These are phyloP conservation scores for Eimeria acervulina DNA, from an alignment of 169 alveolate species.

Conservation along the genomic window DNA sequence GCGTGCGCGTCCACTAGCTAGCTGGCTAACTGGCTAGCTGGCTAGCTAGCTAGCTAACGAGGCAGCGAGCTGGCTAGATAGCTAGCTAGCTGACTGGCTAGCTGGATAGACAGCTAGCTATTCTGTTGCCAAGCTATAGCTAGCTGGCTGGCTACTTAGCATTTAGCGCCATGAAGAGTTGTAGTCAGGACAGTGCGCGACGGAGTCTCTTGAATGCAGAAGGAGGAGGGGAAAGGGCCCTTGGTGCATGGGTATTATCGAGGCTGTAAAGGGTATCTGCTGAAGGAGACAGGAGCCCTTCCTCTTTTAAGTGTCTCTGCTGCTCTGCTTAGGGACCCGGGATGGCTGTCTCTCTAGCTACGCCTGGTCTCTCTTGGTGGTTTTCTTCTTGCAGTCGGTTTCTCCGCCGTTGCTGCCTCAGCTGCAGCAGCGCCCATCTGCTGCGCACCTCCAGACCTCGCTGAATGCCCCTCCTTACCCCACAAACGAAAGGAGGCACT, in stretches of 20 bases:
- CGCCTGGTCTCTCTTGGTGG: constrained; percentile 50
- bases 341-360: constrained; percentile 47
- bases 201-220: neutral
- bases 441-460: neutral
- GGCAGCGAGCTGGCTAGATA: neutral
- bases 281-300: neutral
- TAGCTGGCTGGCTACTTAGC: neutral
- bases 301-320: neutral
- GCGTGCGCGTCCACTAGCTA: neutral
- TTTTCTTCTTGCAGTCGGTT: constrained; percentile 1
- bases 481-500: neutral
- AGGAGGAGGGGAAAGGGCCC: neutral
- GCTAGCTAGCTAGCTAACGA: neutral
- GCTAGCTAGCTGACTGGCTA: neutral
- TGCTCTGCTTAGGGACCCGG: constrained; percentile 28
- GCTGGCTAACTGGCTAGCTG: neutral
- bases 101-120: neutral
- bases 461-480: neutral
- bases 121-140: neutral
- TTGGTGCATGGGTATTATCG: no score
- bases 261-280: neutral
- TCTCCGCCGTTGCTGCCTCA: constrained; percentile 43
- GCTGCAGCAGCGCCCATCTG: neutral
- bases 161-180: neutral
- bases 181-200: neutral